phyloP scores from a whole-genome alignment of 441 rosid species.

The Populus hybrid region DNA sequence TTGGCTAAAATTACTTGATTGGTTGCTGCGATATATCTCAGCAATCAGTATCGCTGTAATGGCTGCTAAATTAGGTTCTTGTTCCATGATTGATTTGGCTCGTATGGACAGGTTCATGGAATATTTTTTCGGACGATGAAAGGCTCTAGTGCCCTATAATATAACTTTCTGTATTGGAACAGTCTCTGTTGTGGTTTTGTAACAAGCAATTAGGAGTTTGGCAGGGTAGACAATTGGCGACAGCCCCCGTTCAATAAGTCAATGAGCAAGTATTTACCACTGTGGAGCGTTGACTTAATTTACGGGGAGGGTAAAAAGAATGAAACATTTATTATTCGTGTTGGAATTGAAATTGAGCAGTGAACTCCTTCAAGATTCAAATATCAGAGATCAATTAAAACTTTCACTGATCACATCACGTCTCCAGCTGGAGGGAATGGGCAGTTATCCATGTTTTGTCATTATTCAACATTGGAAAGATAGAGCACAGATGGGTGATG shows the following conservation, averaged over 20 bases:
- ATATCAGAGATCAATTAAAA: too few species aligned
- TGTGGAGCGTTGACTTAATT: background rate
- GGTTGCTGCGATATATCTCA: background rate
- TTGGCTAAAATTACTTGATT: background rate
- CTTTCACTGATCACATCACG: too few species aligned
- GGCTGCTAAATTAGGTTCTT: background rate
- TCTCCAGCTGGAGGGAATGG: too few species aligned
- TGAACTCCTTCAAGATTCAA: background rate
- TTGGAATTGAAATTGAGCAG: background rate
- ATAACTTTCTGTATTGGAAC: background rate
- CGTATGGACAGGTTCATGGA: too few species aligned
- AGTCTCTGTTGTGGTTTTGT: background rate
- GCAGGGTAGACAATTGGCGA: background rate
- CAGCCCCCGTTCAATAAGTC: background rate
- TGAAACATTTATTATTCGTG: background rate
- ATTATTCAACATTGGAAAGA: too few species aligned
- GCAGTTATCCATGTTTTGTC: too few species aligned
- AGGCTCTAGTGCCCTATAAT: background rate
- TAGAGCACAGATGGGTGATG: too few species aligned
- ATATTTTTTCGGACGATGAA: too few species aligned
- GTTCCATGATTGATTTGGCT: background rate
- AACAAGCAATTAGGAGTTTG: background rate
- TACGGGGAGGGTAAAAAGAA: background rate
- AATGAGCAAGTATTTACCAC: background rate
- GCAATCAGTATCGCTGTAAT: background rate